Conservation (phyloP, 1,284 basidiomycete genomes). For the Cutaneotrichosporon cutaneum region DNA sequence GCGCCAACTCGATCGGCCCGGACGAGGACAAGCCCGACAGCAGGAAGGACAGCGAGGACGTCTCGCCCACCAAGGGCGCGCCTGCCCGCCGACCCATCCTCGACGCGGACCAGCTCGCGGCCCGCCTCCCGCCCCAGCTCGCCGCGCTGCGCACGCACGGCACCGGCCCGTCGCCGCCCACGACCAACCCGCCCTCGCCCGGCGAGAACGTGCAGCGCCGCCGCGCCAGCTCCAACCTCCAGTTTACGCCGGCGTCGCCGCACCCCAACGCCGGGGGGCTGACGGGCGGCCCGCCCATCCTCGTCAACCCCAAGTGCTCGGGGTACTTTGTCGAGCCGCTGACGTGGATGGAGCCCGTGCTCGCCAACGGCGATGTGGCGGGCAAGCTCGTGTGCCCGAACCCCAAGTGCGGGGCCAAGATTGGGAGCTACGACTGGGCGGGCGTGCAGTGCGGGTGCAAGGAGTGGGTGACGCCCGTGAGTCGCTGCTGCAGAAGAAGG, state of each 20-base stretch:
- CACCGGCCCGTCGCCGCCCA: background rate
- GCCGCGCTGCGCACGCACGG: slow-evolving; percentile 38
- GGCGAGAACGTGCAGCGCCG: background rate
- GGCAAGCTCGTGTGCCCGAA: slow-evolving; percentile 93
- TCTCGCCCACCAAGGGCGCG: background rate
- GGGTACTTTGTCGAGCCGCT: slow-evolving; percentile 97
- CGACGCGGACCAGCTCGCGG: slow-evolving; percentile 39
- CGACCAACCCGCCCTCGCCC: background rate
- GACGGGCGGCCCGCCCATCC: slow-evolving; percentile 61
- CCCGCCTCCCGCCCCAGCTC: slow-evolving; percentile 47
- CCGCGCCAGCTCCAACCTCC: slow-evolving; percentile 6
- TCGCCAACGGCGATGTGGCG: slow-evolving; percentile 69
- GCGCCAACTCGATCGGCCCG: slow-evolving; percentile 4
- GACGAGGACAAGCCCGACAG: slow-evolving; percentile 8
- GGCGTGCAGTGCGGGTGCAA: slow-evolving; percentile 88
- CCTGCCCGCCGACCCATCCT: slow-evolving; percentile 19
- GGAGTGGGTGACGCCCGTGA: slow-evolving; percentile 83
- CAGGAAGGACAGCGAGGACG: slow-evolving; percentile 7
- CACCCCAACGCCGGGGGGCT: background rate
- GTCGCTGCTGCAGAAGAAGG: slow-evolving; percentile 41
- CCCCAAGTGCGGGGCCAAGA: slow-evolving; percentile 79
- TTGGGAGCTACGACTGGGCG: slow-evolving; percentile 97
- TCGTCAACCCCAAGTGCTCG: slow-evolving; percentile 76
- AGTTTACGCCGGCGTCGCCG: slow-evolving; percentile 1
- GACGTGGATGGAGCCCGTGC: slow-evolving; percentile 89